Base-by-base conservation (phyloP, 2,329 filamentous ascomycete species). In the Lachnellula subtilissima region DNA sequence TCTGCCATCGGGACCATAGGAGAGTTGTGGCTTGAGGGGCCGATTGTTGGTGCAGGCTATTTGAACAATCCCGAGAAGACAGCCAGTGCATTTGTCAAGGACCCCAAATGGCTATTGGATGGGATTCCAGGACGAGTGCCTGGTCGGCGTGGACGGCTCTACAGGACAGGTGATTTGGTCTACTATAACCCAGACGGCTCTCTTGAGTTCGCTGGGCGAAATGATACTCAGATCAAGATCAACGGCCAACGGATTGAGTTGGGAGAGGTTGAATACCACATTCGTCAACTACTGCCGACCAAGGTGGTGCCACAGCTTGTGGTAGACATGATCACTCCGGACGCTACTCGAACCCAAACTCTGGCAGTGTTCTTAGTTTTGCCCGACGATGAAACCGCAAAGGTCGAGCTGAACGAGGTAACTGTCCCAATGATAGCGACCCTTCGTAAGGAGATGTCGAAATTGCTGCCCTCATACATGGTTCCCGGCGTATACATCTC, bases 201-300 rank as follows among this genome's bases (percentile, higher is more conserved):
- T 3, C 76, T 85, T 48, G 67, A 76, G 15, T 84, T 81, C 58
- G 73, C 85, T 36, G 83, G 84, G 11, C 77, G 86, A 50, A 85
- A 83, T 59, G 85, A 88, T 63, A 79, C 78, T 19, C 85, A 85
- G 67, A 79, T 86, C 54, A 88, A 89, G 70, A 72, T 88, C 28
- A 75, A 79, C 9, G 87, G 87, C 28, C 84, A 81, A 60, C 74
- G 84, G 42, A 74, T 87, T 8, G 84, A 87, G 62, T 80, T 86
- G 57, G 79, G 78, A 15, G 84, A 87, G 67, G 84, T 87, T 28
- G 61, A 63, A 76, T 46, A 59, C 40, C 56, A 45, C 42, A 4
- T 45, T 17, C 15, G 17, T 12, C 15, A 23, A 17, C 15, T 22
- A 5, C 42, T 23, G 23, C 25, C 25, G 7, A 28, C 6, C 25